phyloP scores from a whole-genome alignment of 805 yeast genomes.

The Metahyphopichia silvanorum region DNA sequence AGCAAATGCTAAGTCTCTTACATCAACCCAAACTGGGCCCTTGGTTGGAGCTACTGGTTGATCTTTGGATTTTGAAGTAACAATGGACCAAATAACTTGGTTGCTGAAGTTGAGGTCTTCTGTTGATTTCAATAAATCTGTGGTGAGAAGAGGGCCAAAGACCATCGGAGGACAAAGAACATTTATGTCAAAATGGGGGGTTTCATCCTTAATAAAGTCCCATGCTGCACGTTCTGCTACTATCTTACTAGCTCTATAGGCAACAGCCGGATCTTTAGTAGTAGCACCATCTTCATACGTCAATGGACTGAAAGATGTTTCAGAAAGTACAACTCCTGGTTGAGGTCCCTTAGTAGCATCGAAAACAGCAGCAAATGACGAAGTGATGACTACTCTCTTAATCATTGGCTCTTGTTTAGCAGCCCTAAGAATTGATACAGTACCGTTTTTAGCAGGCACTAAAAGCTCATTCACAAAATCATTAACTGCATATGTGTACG shows the following conservation, averaged over 20 bases:
- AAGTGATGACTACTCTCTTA: constrained; percentile 16
- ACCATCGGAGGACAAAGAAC: constrained; percentile 17
- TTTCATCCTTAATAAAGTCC: constrained; percentile 10
- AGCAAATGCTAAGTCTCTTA: constrained; percentile 6
- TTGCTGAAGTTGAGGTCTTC: constrained; percentile 12
- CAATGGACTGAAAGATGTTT: constrained; percentile 12
- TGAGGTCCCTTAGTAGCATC: constrained; percentile 14
- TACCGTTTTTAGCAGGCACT: constrained; percentile 49
- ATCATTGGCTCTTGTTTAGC: constrained; percentile 7
- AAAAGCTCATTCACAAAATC: constrained; percentile 44
- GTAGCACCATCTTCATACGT: constrained; percentile 12
- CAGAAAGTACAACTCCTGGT: constrained; percentile 10
- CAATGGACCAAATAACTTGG: constrained; percentile 16
- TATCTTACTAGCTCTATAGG: constrained; percentile 15
- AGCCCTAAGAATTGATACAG: constrained; percentile 10
- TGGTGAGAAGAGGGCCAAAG: constrained; percentile 16
- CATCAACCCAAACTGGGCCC: constrained; percentile 7
- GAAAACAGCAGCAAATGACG: constrained; percentile 19
- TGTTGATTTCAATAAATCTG: constrained; percentile 9
- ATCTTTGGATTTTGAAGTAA: constrained; percentile 6
- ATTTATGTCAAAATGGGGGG: constrained; percentile 13
- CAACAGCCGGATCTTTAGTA: constrained; percentile 12
- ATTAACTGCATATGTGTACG: constrained; percentile 38
- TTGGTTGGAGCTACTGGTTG: constrained; percentile 16
- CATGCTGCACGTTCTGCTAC: constrained; percentile 17